Percentiles rank a stretch among this genome's conserved stretches.
Evolutionary conservation across 202 grass and related monocot genomes (phyloP).

Genomic region (Zizania palustris): DNA sequence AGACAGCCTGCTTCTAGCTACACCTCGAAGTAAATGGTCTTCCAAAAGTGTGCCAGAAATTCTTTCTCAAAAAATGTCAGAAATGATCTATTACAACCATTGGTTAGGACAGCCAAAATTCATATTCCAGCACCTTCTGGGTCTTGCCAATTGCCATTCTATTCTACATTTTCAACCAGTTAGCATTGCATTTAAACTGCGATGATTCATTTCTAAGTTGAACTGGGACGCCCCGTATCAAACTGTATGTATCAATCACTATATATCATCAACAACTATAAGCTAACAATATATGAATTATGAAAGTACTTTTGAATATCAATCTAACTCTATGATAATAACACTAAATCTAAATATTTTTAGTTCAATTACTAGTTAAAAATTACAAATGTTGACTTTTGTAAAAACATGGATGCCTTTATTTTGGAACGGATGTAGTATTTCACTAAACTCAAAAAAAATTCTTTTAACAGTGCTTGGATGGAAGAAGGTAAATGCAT

Average conservation of each 20-base stretch:
- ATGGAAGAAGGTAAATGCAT: conserved; percentile 4
- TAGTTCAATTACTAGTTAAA: no score
- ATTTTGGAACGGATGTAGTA: no score
- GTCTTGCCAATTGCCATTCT: not conserved
- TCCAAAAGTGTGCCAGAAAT: not conserved
- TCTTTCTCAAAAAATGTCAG: not conserved
- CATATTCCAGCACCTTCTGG: not conserved
- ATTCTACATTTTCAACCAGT: not conserved
- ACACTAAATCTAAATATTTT: no score
- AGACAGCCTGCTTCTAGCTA: not conserved
- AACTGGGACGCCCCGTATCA: no score
- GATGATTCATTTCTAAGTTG: not conserved
- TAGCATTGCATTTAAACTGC: not conserved
- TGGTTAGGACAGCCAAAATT: not conserved
- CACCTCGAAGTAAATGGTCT: not conserved
- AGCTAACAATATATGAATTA: no score
- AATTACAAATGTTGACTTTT: no score
- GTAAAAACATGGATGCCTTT: no score
- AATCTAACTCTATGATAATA: no score
- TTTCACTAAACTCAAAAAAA: not conserved
- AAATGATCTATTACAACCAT: not conserved
- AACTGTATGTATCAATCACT: not conserved
- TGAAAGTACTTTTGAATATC: no score
- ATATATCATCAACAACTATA: no score
- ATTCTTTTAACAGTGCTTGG: not conserved